These are phyloP conservation scores for Candida palmyrensis DNA, from an alignment of 805 yeast genomes.

Conservation along the genomic window DNA sequence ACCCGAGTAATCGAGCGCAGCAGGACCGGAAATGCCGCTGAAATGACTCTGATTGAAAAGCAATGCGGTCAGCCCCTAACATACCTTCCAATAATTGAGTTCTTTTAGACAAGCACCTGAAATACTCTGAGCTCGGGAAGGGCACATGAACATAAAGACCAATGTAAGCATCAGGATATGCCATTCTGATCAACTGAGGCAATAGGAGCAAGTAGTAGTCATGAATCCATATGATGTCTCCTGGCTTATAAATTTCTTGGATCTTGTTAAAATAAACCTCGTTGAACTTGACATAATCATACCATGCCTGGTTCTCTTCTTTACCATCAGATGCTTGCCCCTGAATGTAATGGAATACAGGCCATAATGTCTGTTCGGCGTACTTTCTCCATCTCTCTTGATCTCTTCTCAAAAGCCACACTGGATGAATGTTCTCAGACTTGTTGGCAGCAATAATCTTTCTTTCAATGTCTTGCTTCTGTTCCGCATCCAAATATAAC, in stretches of 20 bases:
- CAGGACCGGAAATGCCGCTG: constrained; percentile 88
- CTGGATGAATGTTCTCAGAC: constrained; percentile 65
- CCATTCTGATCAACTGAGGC: constrained; percentile 80
- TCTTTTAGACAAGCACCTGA: constrained; percentile 83
- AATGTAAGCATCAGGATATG: constrained; percentile 64
- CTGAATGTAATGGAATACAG: constrained; percentile 89
- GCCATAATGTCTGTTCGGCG: constrained; percentile 92
- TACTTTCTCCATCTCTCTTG: constrained; percentile 83
- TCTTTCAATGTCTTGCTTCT: constrained; percentile 46
- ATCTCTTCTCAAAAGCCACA: constrained; percentile 79
- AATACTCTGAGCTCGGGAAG: constrained; percentile 93
- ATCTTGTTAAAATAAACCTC: constrained; percentile 85
- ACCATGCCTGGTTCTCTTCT: constrained; percentile 70
- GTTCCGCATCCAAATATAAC: constrained; percentile 50
- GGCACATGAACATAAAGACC: constrained; percentile 84
- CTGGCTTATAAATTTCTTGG: constrained; percentile 68
- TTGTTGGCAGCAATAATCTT: constrained; percentile 43
- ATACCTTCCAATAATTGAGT: constrained; percentile 81
- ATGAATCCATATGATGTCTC: constrained; percentile 90
- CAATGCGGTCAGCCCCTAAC: constrained; percentile 82
- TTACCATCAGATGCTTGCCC: constrained; percentile 66
- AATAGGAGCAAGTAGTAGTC: constrained; percentile 79
- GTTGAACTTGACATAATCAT: constrained; percentile 84
- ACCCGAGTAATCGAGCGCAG: constrained; percentile 82
- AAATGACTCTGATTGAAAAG: constrained; percentile 82